A percentile compares a stretch with the other conserved stretches of the same genome.
These are phyloP conservation scores for Salicornia ramosissima DNA, from an alignment of 148 eudicot genomes.

Conservation along the genomic window DNA sequence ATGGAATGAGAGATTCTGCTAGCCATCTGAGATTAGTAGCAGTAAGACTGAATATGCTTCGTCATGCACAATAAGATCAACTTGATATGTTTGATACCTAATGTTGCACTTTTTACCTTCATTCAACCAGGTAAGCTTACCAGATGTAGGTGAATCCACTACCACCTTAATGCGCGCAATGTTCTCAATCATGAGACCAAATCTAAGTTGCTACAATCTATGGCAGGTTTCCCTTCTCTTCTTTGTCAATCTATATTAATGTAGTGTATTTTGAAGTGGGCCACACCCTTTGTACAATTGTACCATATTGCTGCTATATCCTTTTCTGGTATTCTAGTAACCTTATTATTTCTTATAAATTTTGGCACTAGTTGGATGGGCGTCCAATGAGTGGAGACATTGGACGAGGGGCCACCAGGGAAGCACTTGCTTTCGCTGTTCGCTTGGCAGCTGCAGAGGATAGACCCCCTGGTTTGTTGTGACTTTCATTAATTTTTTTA, in stretches of 20 bases:
- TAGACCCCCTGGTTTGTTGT: slow-evolving; percentile 65
- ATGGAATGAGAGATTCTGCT: slow-evolving; percentile 59
- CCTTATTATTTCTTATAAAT: slow-evolving; percentile 9
- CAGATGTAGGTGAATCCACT: slow-evolving; percentile 48
- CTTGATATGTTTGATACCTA: background rate
- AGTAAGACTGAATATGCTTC: slow-evolving; percentile 33
- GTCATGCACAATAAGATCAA: background rate
- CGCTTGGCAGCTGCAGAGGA: slow-evolving; percentile 57
- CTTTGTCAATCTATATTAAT: background rate
- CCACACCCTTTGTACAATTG: background rate
- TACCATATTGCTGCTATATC: background rate
- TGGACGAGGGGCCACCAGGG: slow-evolving; percentile 87
- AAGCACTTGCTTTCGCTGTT: slow-evolving; percentile 64
- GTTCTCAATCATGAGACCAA: slow-evolving; percentile 60
- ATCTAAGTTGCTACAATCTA: slow-evolving; percentile 57
- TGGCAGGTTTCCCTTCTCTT: slow-evolving; percentile 64
- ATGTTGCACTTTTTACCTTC: slow-evolving; percentile 18
- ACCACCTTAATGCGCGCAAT: slow-evolving; percentile 52
- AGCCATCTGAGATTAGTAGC: slow-evolving; percentile 64
- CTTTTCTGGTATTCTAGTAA: background rate
- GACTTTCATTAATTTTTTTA: background rate
- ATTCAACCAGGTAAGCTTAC: slow-evolving; percentile 72
- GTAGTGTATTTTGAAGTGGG: background rate
- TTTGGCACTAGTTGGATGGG: slow-evolving; percentile 68
- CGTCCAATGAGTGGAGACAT: slow-evolving; percentile 99